A percentile compares a stretch with the other conserved stretches of the same genome.
These are phyloP conservation scores for Mycosphaerella sp. DNA, from an alignment of 2,329 filamentous ascomycete species.

Conservation along the genomic window DNA sequence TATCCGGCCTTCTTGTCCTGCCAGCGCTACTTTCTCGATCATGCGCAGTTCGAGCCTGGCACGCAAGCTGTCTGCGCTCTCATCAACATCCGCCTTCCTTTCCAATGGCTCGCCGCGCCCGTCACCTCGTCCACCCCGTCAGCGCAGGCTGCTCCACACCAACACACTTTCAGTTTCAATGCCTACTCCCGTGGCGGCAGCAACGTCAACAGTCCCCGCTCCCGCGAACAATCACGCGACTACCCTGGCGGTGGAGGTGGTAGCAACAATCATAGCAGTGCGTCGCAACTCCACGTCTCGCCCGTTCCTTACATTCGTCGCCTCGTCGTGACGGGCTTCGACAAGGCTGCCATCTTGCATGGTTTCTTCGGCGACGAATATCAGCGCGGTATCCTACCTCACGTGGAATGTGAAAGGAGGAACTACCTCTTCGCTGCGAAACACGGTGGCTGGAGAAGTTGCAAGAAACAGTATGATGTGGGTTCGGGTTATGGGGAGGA, in stretches of 20 bases:
- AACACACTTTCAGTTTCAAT: conserved; percentile 18
- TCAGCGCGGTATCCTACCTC: conserved; percentile 67
- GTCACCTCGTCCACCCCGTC: conserved; percentile 36
- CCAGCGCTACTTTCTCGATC: conserved; percentile 83
- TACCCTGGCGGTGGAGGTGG: background rate
- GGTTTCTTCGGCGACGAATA: conserved; percentile 98
- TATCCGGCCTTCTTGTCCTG: conserved; percentile 86
- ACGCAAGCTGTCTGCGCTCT: conserved; percentile 87
- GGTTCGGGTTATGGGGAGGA: conserved; percentile 56
- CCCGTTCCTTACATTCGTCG: conserved; percentile 86
- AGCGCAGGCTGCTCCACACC: conserved; percentile 1
- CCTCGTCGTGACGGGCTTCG: conserved; percentile 85
- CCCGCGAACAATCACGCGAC: conserved; percentile 24
- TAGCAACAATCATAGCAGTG: conserved; percentile 7
- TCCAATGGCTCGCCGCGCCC: conserved; percentile 59
- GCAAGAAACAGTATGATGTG: conserved; percentile 80
- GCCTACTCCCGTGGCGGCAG: conserved; percentile 36
- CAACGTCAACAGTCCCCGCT: conserved; percentile 33
- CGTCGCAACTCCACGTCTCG: conserved; percentile 48
- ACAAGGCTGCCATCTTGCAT: conserved; percentile 77
- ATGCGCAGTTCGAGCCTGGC: conserved; percentile 73
- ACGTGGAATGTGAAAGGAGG: conserved; percentile 82
- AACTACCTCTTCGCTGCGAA: conserved; percentile 97
- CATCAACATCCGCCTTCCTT: conserved; percentile 86
- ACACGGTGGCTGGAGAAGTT: conserved; percentile 79